Evolutionary conservation across 306 rosid genomes (phyloP).

Genomic region (Cicer cuneatum): DNA sequence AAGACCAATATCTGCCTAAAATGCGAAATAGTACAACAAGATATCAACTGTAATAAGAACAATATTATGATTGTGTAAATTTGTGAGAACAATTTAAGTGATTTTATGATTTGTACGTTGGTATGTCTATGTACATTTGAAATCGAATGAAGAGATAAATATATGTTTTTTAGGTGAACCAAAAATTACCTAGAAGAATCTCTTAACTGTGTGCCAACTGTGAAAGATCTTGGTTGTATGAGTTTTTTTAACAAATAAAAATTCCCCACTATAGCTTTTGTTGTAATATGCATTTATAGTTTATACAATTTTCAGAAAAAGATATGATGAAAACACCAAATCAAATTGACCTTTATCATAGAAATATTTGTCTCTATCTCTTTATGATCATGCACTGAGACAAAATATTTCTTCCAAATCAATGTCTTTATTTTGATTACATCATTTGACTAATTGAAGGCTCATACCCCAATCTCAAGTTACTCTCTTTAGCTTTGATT

Average conservation of each 20-base stretch:
- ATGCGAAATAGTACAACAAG: constrained; percentile 54
- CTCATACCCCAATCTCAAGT: not conserved
- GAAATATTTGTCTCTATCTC: not conserved
- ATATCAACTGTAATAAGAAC: constrained; percentile 45
- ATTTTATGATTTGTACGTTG: constrained; percentile 29
- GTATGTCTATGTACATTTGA: not conserved
- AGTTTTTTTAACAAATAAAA: not conserved
- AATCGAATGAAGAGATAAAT: constrained; percentile 9
- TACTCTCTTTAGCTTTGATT: not conserved
- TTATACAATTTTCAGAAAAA: not conserved
- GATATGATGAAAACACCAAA: not conserved
- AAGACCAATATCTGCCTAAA: constrained; percentile 99
- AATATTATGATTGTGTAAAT: not conserved
- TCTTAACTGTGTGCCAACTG: not conserved
- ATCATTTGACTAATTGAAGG: not conserved
- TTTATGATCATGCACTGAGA: not conserved
- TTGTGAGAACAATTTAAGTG: constrained; percentile 20
- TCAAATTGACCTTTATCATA: not conserved
- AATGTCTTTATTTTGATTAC: not conserved
- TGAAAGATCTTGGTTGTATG: not conserved
- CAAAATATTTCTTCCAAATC: constrained; percentile 4
- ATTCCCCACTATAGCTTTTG: not conserved
- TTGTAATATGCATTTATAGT: not conserved
- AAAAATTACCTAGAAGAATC: not conserved
- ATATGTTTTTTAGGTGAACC: not conserved